Conservation (phyloP, 371 early-diverging fungal genomes). For the Syncephalastrum monosporum region DNA sequence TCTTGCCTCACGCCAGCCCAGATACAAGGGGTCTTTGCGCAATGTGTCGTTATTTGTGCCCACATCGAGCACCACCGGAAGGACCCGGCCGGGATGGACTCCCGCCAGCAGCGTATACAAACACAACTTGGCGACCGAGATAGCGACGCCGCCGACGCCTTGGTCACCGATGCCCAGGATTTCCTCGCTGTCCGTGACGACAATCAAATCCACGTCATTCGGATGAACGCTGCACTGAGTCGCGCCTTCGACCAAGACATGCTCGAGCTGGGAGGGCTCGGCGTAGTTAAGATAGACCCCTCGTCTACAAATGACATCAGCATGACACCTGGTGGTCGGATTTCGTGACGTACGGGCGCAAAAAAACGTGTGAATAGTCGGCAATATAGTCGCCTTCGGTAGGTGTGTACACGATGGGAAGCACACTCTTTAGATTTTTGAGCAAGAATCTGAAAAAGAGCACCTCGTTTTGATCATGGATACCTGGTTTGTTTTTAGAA, state of each 20-base stretch:
- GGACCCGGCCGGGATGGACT: slow-evolving; percentile 23
- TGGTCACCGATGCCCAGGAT: slow-evolving; percentile 39
- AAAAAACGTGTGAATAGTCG: slow-evolving; percentile 14
- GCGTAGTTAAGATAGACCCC: slow-evolving; percentile 23
- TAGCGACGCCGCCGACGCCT: slow-evolving; percentile 19
- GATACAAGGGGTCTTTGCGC: slow-evolving; percentile 34
- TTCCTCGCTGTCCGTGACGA: slow-evolving; percentile 19
- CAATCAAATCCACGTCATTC: slow-evolving; percentile 17
- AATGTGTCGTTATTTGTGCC: slow-evolving; percentile 31
- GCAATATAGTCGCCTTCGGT: slow-evolving; percentile 21
- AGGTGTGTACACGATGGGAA: slow-evolving; percentile 26
- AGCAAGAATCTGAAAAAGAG: slow-evolving; percentile 27
- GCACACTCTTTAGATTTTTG: slow-evolving; percentile 13
- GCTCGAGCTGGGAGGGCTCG: slow-evolving; percentile 10
- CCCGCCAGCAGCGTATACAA: slow-evolving; percentile 24
- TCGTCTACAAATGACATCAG: neutral
- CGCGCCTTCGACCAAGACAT: slow-evolving; percentile 21
- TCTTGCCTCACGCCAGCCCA: slow-evolving; percentile 28
- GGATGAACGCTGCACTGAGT: slow-evolving; percentile 11
- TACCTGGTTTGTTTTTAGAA: slow-evolving; percentile 5
- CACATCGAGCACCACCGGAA: slow-evolving; percentile 40
- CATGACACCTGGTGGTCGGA: neutral
- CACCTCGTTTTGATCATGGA: slow-evolving; percentile 31
- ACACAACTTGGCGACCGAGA: slow-evolving; percentile 24
- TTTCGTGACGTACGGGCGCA: slow-evolving; percentile 11